Base-by-base conservation (phyloP, 2,329 filamentous ascomycete genomes). In the Periglandula ipomoeae region DNA sequence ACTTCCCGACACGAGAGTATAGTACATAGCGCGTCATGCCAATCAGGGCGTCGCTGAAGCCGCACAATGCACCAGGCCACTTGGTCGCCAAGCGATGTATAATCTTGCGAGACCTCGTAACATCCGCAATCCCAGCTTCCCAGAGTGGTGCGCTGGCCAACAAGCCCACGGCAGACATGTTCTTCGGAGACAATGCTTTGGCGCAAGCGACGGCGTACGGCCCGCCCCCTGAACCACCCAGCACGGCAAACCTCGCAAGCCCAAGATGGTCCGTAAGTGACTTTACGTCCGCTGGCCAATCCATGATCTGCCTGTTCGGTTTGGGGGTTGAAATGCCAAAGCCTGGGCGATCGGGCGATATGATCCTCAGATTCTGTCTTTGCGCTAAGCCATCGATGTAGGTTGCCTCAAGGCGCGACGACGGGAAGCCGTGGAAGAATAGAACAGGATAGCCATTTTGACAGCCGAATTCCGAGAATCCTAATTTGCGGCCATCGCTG, bases 371-470 rank as follows among this genome's bases (percentile, higher is more conserved):
- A 4, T 55, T 52, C 8, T 55, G 56, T 3, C 53, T 52, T 3
- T 52, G 48, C 9, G 62, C 65, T 4, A 58, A 43, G 3, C 54
- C 47, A 34, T 65, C 55, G 17, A 63, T 46, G 9, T 53, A 53
- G 5, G 48, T 50, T 6, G 57, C 65, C 49, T 72, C 70, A 10
- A 70, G 55, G 5, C 69, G 68, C 4, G 65, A 70, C 0, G 62
- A 62, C 0, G 70, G 70, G 46, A 65, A 69, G 8, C 70, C 70
- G 52, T 73, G 71, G 46, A 71, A 68, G 54, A 64, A 69, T 26
- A 73, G 53, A 1, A 70, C 47, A 0, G 66, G 64, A 5, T 58
- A 52, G 5, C 64, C 65, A 3, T 50, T 52, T 0, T 57, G 51
- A 2, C 52, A 38, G 8, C 70, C 70, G 40, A 65, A 70, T 46